Evolutionary conservation across 495 filamentous ascomycete species (phyloP).

Genomic region (Acidiella bohemica): DNA sequence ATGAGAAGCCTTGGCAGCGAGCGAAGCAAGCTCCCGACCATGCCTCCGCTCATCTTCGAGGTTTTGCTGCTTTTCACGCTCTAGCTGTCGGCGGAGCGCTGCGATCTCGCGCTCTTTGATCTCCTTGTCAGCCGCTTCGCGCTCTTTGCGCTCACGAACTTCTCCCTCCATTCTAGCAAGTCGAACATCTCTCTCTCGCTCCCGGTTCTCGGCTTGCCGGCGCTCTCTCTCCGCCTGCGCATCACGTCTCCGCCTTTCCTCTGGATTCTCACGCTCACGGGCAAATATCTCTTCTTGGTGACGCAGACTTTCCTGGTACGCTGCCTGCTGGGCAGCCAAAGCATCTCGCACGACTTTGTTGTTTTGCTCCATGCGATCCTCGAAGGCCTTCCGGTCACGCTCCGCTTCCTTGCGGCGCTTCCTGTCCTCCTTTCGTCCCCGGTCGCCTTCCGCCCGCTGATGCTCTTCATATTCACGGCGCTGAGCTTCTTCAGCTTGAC

Average conservation of each 20-base stretch:
- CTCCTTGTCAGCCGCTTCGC: neutral
- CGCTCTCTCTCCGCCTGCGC: too few species aligned
- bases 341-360: neutral
- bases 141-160: neutral
- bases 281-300: too few species aligned
- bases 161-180: neutral
- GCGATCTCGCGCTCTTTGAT: neutral
- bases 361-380: neutral
- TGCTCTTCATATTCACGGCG: too few species aligned
- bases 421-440: too few species aligned
- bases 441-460: too few species aligned
- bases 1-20: constrained; percentile 1
- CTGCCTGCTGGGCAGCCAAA: neutral
- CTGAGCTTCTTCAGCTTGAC: too few species aligned
- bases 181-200: neutral
- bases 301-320: too few species aligned
- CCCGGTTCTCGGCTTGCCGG: neutral
- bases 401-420: neutral
- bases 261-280: too few species aligned
- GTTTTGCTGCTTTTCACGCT: neutral
- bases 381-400: neutral
- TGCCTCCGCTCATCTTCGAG: constrained; percentile 3
- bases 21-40: neutral
- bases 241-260: too few species aligned
- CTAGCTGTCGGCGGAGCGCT: neutral